Evolutionary conservation across 2,329 filamentous ascomycete species (phyloP).

Genomic region (Furcasterigmium sp.): DNA sequence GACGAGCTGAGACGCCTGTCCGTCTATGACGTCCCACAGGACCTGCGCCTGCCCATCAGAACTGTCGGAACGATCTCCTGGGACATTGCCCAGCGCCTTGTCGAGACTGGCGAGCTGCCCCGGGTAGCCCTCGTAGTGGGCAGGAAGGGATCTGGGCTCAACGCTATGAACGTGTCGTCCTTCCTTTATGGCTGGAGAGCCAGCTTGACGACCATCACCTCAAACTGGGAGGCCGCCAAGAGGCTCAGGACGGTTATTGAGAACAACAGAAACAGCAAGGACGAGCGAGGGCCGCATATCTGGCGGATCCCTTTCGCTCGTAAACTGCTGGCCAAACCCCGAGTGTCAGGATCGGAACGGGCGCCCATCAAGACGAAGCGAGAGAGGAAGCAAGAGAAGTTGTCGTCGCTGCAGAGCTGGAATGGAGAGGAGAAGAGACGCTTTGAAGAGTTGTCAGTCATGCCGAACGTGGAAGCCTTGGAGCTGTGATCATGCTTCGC

Average conservation of each 20-base stretch:
- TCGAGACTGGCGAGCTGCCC: constrained; percentile 22
- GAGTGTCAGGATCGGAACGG: background rate
- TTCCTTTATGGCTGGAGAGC: constrained; percentile 33
- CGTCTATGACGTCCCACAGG: constrained; percentile 20
- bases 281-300: constrained; percentile 8
- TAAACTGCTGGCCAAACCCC: constrained; percentile 10
- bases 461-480: no score
- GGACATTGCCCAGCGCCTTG: constrained; percentile 22
- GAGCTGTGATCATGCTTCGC: no score
- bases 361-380: constrained; percentile 7
- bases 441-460: no score
- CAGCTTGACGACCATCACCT: constrained; percentile 28
- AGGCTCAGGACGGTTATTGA: constrained; percentile 9
- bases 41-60: constrained; percentile 28
- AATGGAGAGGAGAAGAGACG: background rate
- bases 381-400: constrained; percentile 10
- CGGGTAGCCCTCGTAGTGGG: constrained; percentile 26
- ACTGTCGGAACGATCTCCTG: constrained; percentile 17
- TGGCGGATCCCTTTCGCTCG: constrained; percentile 12
- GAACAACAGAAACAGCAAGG: constrained; percentile 1
- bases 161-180: constrained; percentile 30
- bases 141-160: constrained; percentile 21
- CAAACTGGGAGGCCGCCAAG: constrained; percentile 29
- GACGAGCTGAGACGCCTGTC: constrained; percentile 26
- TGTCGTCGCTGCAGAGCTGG: background rate